Evolutionary conservation across 1,284 basidiomycete genomes (phyloP).

Genomic region (Xerocomus minutiporus): DNA sequence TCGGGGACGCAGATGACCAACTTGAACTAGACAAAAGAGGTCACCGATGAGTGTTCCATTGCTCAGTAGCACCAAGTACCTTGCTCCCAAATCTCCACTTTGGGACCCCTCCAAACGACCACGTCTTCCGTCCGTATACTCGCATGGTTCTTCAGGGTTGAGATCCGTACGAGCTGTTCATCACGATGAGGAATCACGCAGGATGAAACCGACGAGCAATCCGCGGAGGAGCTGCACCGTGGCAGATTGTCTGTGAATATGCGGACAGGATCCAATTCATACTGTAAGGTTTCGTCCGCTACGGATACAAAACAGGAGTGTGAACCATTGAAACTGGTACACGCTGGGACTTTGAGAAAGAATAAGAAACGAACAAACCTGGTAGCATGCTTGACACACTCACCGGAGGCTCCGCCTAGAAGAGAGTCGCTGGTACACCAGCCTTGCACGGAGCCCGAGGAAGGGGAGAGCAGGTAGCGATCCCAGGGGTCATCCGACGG

Average conservation of each 20-base stretch:
- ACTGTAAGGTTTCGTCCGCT: conserved; percentile 25
- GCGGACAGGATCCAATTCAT: conserved; percentile 53
- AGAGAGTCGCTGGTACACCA: conserved; percentile 51
- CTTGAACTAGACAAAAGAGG: conserved; percentile 43
- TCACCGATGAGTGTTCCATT: not conserved
- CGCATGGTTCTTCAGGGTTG: conserved; percentile 21
- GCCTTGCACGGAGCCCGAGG: conserved; percentile 34
- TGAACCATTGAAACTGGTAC: conserved; percentile 3
- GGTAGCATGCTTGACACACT: not conserved
- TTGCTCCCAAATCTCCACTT: conserved; percentile 64
- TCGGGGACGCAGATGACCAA: conserved; percentile 47
- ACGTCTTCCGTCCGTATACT: conserved; percentile 25
- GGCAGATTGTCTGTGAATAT: conserved; percentile 39
- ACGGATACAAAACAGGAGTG: conserved; percentile 44
- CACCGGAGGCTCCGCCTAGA: conserved; percentile 14
- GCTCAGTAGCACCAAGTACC: conserved; percentile 38
- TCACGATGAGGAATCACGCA: conserved; percentile 48
- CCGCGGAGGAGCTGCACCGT: conserved; percentile 33
- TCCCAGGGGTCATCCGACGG: conserved; percentile 42
- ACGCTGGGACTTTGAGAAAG: conserved; percentile 10
- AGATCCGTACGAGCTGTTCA: conserved; percentile 49
- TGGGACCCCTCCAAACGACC: conserved; percentile 66
- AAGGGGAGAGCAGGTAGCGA: conserved; percentile 37
- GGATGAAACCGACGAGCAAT: conserved; percentile 36
- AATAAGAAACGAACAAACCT: conserved; percentile 28